Base-by-base conservation (phyloP, 2,329 filamentous ascomycete species). In the Phialophora verrucosa region DNA sequence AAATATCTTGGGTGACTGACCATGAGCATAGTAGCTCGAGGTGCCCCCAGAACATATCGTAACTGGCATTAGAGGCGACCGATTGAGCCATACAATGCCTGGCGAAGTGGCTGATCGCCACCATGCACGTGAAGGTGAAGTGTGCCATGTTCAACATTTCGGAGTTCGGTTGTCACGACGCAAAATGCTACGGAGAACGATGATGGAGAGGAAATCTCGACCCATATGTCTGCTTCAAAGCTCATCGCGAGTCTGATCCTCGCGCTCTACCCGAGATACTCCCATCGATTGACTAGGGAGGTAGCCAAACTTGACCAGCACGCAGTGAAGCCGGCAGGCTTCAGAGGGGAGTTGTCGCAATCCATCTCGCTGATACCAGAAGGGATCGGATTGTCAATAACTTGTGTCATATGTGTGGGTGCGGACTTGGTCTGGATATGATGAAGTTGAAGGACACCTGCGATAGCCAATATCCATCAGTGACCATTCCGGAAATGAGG, bases 21-120 rank as follows among this genome's bases (percentile, higher is more conserved):
- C 58, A 25, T 60, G 58, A 11, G 58, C 58, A 51, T 60, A 60
- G 6, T 60, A 60, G 20, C 58, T 60, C 31, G 58, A 60, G 31
- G 58, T 60, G n/a, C 58, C 58, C 58, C 58, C 58, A 60, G n/a
- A 60, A 60, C 58, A 60, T 60, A 44, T 60, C 58, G 27, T 60
- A 51, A 23, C 44, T 60, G 8, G 25, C 44, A 51, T 60, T 60
- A 10, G 58, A 50, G n/a, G 44, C 20, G 14, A 54, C 50, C 27
- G 27, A 27, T 54, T 5, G 25, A 27, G 50, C 17, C 12, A n/a
- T 47, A 20, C 42, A 47, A 20, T 17, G 42, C 12, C 42, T 20
- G 5, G 20, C 14, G 20, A 47, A 10, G 42, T 47, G 12, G 10
- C 6, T 47, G 20, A 47, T 47, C 20, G 11, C 42, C 14, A 47